Conservation (phyloP, 164 flowering plant genomes). For the Vitis rupestris region DNA sequence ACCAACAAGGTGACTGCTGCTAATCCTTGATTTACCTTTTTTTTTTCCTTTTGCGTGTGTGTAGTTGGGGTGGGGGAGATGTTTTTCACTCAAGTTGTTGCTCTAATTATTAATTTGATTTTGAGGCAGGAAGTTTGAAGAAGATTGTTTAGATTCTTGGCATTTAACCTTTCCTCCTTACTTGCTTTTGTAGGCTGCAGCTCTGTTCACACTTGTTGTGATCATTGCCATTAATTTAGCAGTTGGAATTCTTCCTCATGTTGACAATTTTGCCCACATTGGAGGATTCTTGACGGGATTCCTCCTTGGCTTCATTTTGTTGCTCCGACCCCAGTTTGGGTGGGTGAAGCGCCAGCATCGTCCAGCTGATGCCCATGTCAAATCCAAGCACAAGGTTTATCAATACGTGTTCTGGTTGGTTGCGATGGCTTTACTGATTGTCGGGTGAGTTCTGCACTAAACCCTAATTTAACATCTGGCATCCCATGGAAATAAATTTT, state of each 20-base stretch:
- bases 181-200: constrained; percentile 53
- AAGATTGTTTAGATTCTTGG: too few species aligned
- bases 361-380: constrained; percentile 42
- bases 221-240: constrained; percentile 70
- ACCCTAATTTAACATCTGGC: neutral
- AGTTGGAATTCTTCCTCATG: constrained; percentile 77
- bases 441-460: constrained; percentile 44
- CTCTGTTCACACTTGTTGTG: constrained; percentile 65
- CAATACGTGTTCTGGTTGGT: constrained; percentile 54
- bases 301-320: constrained; percentile 72
- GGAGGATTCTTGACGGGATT: constrained; percentile 89
- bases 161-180: neutral
- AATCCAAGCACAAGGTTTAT: constrained; percentile 58
- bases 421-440: constrained; percentile 46
- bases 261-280: constrained; percentile 83
- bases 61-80: neutral
- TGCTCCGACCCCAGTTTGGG: constrained; percentile 76
- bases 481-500: too few species aligned
- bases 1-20: constrained; percentile 55
- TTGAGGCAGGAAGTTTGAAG: neutral
- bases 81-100: neutral
- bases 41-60: neutral
- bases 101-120: neutral
- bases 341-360: constrained; percentile 58
- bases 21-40: neutral